Conservation (phyloP, 2,329 filamentous ascomycete genomes). For the Aspergillus aculeatus region DNA sequence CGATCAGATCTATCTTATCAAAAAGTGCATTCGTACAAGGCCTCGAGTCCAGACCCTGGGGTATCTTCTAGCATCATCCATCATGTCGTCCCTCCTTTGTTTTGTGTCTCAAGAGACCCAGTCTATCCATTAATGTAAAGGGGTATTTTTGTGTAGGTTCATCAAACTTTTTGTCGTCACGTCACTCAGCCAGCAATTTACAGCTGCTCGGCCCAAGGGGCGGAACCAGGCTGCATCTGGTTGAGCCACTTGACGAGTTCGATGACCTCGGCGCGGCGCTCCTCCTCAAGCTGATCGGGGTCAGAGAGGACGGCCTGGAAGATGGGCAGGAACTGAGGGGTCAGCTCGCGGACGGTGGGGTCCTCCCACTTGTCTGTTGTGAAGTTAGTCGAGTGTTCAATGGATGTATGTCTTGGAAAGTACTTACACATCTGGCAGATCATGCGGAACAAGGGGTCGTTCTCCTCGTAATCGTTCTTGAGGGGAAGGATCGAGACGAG, state of each 20-base stretch:
- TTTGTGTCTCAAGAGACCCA: constrained; percentile 16
- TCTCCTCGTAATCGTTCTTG: constrained; percentile 94
- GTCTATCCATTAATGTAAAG: constrained; percentile 29
- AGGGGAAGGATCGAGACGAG: constrained; percentile 78
- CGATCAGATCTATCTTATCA: background rate
- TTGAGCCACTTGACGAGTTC: constrained; percentile 51
- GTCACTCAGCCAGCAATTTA: constrained; percentile 16
- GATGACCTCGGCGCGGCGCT: constrained; percentile 47
- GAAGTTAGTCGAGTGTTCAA: constrained; percentile 14
- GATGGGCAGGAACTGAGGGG: constrained; percentile 47
- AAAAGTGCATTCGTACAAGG: background rate
- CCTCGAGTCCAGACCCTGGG: constrained; percentile 14
- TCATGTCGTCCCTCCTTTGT: constrained; percentile 19
- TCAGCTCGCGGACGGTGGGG: constrained; percentile 45
- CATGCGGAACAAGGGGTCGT: constrained; percentile 88
- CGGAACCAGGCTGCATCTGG: constrained; percentile 42
- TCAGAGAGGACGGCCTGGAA: constrained; percentile 49
- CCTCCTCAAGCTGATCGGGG: constrained; percentile 49
- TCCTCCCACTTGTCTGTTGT: constrained; percentile 48
- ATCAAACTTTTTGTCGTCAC: constrained; percentile 18
- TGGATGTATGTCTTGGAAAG: background rate
- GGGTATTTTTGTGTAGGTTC: constrained; percentile 18
- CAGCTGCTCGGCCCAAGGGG: constrained; percentile 41
- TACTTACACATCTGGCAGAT: constrained; percentile 79
- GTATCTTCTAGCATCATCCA: constrained; percentile 32